phyloP scores from a whole-genome alignment of 345 rosid species.

The Syzygium jambos region DNA sequence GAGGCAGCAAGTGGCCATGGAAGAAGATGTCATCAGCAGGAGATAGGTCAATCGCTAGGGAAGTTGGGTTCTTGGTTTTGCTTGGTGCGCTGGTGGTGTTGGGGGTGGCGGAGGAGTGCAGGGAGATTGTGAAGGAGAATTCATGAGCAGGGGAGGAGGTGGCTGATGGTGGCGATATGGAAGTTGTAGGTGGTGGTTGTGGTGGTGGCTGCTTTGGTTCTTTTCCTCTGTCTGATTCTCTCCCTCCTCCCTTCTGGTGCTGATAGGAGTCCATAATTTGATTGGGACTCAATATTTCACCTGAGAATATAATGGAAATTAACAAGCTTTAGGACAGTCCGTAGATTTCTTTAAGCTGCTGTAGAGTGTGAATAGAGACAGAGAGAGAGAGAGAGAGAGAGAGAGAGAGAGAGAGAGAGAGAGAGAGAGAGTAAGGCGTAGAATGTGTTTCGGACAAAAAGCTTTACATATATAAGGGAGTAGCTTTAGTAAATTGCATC shows the following conservation, averaged over 20 bases:
- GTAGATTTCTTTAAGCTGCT: constrained; percentile 2
- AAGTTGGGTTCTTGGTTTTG: constrained; percentile 23
- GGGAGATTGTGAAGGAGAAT: constrained; percentile 90
- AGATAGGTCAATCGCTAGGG: constrained; percentile 72
- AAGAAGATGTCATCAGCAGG: constrained; percentile 99
- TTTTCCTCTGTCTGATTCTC: background rate
- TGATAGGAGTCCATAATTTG: constrained; percentile 40
- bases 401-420: background rate
- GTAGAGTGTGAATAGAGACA: background rate
- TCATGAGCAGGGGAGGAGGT: constrained; percentile 91
- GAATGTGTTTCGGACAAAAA: background rate
- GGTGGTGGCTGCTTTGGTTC: background rate
- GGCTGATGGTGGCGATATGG: constrained; percentile 29
- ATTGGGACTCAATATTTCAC: background rate
- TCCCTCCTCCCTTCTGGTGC: constrained; percentile 9
- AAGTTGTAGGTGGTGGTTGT: constrained; percentile 4
- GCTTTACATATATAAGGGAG: background rate
- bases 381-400: background rate
- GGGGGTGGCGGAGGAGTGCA: constrained; percentile 34
- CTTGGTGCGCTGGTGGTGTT: background rate
- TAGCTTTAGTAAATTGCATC: background rate
- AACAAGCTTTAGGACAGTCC: constrained; percentile 9
- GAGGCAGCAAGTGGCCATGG: constrained; percentile 97
- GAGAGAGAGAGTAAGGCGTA: background rate
- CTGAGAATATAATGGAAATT: constrained; percentile 1